Base-by-base conservation (phyloP, 1,284 basidiomycete genomes). In the Malassezia nana region DNA sequence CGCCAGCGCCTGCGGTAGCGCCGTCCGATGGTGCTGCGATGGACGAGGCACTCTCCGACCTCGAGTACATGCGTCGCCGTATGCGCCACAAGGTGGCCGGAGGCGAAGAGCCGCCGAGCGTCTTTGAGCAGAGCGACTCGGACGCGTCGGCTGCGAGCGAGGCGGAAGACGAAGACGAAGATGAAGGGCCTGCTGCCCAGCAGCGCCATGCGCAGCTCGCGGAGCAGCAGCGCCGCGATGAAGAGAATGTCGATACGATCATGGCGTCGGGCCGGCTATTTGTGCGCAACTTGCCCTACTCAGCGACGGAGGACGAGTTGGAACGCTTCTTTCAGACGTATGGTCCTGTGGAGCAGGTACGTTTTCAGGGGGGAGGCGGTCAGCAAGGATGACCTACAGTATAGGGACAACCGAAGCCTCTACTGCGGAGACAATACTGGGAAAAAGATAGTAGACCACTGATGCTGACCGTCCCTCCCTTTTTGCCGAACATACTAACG, bases 241-340 rank as follows among this genome's bases (percentile, higher is more conserved):
- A 67, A 18, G 75, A 77, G 43, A 80, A 56, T 38, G 58, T 63
- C 43, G 65, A 61, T 59, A 83, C 82, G 0, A 89, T 95, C 52
- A 77, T 86, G 22, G 80, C 81, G 53, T 89, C 87, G 0, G 81
- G 83, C 0, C 83, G 92, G 1, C 77, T 96, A 4, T 96, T 96
- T 71, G 78, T 96, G 6, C 87, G 92, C 12, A 98, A 96, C 72
- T 76, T 96, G 16, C 80, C 90, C 0, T 96, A 89, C 69, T 81
- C 85, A 0, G 87, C 87, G 53, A 85, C 84, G 1, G 81, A 86
- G 29, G 77, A 79, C 3, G 88, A 94, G 47, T 75, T 96, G 2
- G 72, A 76, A 6, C 77, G 79, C n/a, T 78, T 84, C 6, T 90
- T 92, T 72, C 74, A 76, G 8, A 77, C 79, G 0, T 88, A 81